A percentile compares a stretch with the other conserved stretches of the same genome.
Conservation (phyloP, 305 asterid genomes). For the Rubia tinctorum region DNA sequence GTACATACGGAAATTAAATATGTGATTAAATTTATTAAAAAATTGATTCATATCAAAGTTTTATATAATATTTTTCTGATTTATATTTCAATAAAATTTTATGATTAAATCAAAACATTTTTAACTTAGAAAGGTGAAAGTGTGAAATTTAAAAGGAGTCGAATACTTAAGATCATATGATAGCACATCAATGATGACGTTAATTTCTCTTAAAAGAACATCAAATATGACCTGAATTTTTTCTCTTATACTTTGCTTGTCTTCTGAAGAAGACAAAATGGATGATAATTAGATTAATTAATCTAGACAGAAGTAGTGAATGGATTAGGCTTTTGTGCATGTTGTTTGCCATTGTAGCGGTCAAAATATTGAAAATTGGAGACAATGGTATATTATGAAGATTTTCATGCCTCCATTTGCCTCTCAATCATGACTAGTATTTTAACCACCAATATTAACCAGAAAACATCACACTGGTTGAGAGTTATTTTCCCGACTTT, state of each 20-base stretch:
- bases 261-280: neutral
- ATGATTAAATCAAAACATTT: no score
- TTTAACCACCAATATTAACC: neutral
- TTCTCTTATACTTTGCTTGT: neutral
- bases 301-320: neutral
- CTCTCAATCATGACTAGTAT: conserved; percentile 5
- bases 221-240: neutral
- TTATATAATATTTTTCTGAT: no score
- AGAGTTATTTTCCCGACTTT: neutral
- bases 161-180: no score
- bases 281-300: neutral
- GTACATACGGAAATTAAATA: no score
- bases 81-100: no score
- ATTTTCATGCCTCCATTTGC: conserved; percentile 10
- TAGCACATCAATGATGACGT: no score
- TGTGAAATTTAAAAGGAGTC: no score
- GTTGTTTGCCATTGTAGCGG: conserved; percentile 4
- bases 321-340: neutral
- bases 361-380: neutral
- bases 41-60: no score
- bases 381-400: conserved; percentile 12
- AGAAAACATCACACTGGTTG: neutral
- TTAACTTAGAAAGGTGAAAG: no score
- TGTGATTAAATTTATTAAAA: no score
- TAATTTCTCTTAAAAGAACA: no score